Evolutionary conservation across 768 basidiomycete species (phyloP).

Genomic region (Calocybe indica): DNA sequence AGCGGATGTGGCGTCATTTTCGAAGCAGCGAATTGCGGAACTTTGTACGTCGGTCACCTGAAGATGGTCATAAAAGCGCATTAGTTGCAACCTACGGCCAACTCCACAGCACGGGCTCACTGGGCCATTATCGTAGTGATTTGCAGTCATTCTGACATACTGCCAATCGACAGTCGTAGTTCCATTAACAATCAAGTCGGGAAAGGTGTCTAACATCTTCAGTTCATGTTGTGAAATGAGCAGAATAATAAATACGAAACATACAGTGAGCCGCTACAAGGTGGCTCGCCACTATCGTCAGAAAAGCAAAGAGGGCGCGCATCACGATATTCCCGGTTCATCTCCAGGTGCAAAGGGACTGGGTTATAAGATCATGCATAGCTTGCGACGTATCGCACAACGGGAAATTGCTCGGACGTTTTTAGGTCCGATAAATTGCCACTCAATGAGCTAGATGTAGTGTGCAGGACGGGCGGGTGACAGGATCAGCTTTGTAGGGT

Average conservation of each 20-base stretch:
- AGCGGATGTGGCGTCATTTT: conserved; percentile 23
- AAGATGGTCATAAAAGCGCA: not conserved
- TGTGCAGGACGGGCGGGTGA: not conserved
- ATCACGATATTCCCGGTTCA: too few species aligned
- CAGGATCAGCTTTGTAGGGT: not conserved
- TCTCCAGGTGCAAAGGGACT: too few species aligned
- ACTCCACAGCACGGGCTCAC: conserved; percentile 12
- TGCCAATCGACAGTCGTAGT: conserved; percentile 23
- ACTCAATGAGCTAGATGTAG: not conserved
- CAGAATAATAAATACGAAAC: not conserved
- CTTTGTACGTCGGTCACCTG: conserved; percentile 29
- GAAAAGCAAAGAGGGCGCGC: not conserved
- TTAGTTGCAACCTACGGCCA: not conserved
- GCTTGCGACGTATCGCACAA: too few species aligned
- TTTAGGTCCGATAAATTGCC: not conserved
- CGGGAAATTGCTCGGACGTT: not conserved
- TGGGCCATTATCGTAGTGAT: conserved; percentile 25
- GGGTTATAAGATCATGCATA: too few species aligned
- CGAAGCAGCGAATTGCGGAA: conserved; percentile 29
- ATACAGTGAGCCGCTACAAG: conserved; percentile 10
- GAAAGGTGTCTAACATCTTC: conserved; percentile 20
- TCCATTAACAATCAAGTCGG: conserved; percentile 21
- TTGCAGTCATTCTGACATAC: conserved; percentile 28
- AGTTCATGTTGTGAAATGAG: not conserved
- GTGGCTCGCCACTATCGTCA: conserved; percentile 1